phyloP scores from a whole-genome alignment of 2,329 filamentous ascomycete species.

The Mycosphaerella sp. region DNA sequence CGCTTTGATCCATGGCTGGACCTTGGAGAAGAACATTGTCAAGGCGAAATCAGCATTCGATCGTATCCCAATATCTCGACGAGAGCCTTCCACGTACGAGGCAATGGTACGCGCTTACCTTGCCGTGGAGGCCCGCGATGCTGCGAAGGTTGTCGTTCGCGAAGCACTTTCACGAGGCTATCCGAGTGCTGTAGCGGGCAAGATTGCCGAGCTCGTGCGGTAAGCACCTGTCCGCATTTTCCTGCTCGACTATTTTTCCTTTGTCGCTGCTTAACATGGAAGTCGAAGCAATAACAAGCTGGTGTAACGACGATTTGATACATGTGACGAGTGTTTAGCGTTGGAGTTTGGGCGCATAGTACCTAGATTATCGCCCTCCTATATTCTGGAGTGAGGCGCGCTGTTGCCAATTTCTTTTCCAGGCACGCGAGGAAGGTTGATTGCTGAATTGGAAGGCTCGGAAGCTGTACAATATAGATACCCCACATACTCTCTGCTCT shows the following conservation, averaged over 20 bases:
- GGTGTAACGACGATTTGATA: neutral
- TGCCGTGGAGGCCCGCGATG: slow-evolving; percentile 69
- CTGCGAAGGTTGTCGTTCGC: slow-evolving; percentile 70
- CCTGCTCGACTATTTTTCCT: slow-evolving; percentile 1
- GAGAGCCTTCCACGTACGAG: slow-evolving; percentile 97
- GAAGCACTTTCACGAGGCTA: slow-evolving; percentile 92
- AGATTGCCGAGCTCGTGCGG: slow-evolving; percentile 78
- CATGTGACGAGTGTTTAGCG: slow-evolving; percentile 14
- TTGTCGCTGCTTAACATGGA: slow-evolving; percentile 11
- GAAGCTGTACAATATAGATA: neutral
- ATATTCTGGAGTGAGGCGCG: slow-evolving; percentile 4
- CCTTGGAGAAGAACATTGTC: slow-evolving; percentile 69
- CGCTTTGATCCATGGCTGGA: slow-evolving; percentile 96
- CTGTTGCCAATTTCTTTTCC: neutral
- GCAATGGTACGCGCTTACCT: slow-evolving; percentile 95
- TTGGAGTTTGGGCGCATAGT: slow-evolving; percentile 11
- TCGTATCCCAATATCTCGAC: slow-evolving; percentile 65
- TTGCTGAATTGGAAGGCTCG: neutral
- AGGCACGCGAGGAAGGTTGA: slow-evolving; percentile 6
- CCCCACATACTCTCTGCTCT: neutral
- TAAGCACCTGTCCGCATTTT: slow-evolving; percentile 12
- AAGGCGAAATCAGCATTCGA: slow-evolving; percentile 76
- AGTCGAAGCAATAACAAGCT: neutral
- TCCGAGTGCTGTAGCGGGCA: slow-evolving; percentile 82
- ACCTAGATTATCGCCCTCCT: slow-evolving; percentile 9